Evolutionary conservation across 805 yeast genomes (phyloP).

Genomic region (Priceomyces castillae): DNA sequence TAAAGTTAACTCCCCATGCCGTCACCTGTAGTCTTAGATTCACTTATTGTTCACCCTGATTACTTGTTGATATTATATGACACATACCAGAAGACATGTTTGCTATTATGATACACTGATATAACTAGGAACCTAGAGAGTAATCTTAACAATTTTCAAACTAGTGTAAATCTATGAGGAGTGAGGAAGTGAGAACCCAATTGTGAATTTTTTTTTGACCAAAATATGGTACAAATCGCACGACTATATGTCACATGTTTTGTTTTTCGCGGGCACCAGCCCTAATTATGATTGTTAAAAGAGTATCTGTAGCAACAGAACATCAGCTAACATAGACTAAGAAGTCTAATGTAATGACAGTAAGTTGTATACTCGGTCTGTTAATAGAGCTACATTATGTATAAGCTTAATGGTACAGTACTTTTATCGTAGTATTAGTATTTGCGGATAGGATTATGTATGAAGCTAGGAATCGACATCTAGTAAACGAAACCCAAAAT

Average conservation of each 20-base stretch:
- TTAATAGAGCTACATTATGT: too few relatives aligned
- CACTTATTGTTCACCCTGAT: neutral
- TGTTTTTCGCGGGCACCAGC: neutral
- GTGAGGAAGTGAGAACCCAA: conserved; percentile 1
- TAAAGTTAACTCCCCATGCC: neutral
- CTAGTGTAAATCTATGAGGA: neutral
- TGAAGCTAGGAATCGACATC: conserved; percentile 11
- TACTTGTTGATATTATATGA: neutral
- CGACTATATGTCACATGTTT: neutral
- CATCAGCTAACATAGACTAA: too few relatives aligned
- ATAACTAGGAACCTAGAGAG: conserved; percentile 1
- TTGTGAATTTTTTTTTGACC: neutral
- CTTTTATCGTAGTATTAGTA: conserved; percentile 2
- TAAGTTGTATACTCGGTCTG: too few relatives aligned
- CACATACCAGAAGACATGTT: conserved; percentile 38
- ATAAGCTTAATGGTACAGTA: conserved; percentile 1
- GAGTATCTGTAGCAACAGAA: too few relatives aligned
- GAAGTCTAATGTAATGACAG: too few relatives aligned
- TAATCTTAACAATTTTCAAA: conserved; percentile 1
- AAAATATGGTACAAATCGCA: neutral
- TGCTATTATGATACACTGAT: conserved; percentile 13
- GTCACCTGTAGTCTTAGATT: neutral
- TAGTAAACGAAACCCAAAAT: conserved; percentile 97
- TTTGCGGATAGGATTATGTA: neutral
- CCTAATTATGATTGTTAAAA: neutral